A percentile compares a stretch with the other conserved stretches of the same genome.
Conservation (phyloP, 805 yeast species). For the Suhomyces prunicola region DNA sequence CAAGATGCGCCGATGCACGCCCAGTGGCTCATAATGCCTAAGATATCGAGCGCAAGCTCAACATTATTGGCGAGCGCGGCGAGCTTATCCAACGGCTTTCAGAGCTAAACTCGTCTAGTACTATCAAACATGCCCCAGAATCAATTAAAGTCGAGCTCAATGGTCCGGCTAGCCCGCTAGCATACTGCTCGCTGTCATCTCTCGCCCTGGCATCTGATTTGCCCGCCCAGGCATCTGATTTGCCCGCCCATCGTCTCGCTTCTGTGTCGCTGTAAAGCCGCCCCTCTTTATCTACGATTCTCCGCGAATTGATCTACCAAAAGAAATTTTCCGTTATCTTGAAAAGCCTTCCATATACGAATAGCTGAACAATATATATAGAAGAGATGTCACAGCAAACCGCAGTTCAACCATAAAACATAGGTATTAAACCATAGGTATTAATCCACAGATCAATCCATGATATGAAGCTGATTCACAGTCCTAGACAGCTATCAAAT, state of each 20-base stretch:
- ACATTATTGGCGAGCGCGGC: neutral
- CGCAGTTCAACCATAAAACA: neutral
- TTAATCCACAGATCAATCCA: too few relatives aligned
- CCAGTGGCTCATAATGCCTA: too few relatives aligned
- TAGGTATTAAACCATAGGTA: neutral
- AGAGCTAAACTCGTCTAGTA: neutral
- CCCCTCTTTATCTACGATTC: neutral
- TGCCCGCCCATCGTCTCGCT: too few relatives aligned
- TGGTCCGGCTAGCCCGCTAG: too few relatives aligned
- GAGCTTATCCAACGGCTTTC: neutral
- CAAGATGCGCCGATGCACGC: neutral
- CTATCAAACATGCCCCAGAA: neutral
- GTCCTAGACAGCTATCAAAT: neutral
- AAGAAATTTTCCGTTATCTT: conserved; percentile 2
- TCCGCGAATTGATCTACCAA: neutral
- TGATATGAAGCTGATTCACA: neutral
- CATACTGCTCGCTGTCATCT: too few relatives aligned
- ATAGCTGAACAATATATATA: neutral
- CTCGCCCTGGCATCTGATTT: too few relatives aligned
- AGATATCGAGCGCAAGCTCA: neutral
- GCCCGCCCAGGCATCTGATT: too few relatives aligned
- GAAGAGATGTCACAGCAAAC: neutral
- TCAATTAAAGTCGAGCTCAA: neutral
- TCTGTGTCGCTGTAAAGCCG: neutral
- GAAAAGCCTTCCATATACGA: neutral